These are phyloP conservation scores for Chaetomiaceae sp. DNA, from an alignment of 2,329 filamentous ascomycete genomes.

Conservation along the genomic window DNA sequence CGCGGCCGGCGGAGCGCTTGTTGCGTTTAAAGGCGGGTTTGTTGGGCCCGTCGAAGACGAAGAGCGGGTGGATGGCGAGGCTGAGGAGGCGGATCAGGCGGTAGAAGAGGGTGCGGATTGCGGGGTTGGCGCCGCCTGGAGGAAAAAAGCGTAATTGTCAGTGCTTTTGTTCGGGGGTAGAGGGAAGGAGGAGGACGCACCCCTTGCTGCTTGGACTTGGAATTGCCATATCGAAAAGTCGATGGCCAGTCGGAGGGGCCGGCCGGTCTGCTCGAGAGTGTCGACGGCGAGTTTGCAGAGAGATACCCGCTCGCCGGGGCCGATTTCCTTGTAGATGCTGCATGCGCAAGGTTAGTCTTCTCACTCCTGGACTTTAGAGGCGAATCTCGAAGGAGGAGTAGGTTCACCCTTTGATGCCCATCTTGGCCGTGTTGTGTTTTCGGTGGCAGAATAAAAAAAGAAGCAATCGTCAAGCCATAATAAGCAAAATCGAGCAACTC, in stretches of 20 bases:
- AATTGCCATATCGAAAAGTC: conserved; percentile 98
- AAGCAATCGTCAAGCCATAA: neutral
- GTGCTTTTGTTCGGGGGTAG: no score
- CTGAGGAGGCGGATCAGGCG: conserved; percentile 60
- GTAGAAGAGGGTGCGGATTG: conserved; percentile 88
- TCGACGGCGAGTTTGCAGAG: conserved; percentile 78
- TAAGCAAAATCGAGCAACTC: neutral
- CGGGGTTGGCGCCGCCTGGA: conserved; percentile 78
- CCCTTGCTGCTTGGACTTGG: conserved; percentile 79
- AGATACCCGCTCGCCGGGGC: conserved; percentile 71
- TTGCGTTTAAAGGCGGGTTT: conserved; percentile 77
- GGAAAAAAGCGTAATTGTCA: no score
- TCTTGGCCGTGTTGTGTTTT: conserved; percentile 29
- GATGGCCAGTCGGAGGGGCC: conserved; percentile 80
- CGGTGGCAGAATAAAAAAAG: neutral
- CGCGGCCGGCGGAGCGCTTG: conserved; percentile 62
- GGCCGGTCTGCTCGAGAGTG: conserved; percentile 63
- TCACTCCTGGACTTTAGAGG: no score
- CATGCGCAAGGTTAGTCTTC: conserved; percentile 6
- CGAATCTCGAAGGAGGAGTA: neutral
- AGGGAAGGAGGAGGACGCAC: conserved; percentile 32
- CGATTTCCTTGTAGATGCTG: conserved; percentile 89
- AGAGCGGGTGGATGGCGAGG: conserved; percentile 47
- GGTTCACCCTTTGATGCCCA: conserved; percentile 63
- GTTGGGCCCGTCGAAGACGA: conserved; percentile 50